These are phyloP conservation scores for Chenopodium berlandieri DNA, from an alignment of 148 eudicot species.

Conservation along the genomic window DNA sequence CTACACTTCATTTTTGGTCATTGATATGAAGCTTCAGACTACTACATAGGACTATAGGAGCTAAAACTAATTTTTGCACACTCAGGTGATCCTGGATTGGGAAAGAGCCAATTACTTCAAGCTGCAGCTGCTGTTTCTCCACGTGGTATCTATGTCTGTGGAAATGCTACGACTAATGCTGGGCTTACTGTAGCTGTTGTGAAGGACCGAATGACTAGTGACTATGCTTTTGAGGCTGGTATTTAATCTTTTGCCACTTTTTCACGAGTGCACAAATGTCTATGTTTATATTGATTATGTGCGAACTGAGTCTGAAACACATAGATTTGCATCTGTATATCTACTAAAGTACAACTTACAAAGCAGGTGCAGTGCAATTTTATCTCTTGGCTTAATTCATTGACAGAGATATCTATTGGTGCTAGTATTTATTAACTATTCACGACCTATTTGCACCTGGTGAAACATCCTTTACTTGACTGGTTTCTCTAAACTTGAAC, in stretches of 20 bases:
- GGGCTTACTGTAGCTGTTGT: slow-evolving; percentile 99
- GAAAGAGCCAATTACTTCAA: slow-evolving; percentile 95
- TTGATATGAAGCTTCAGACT: slow-evolving; percentile 7
- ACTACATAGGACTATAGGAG: not conserved
- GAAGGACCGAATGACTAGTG: slow-evolving; percentile 90
- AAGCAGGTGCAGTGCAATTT: slow-evolving; percentile 6
- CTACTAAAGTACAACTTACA: not conserved
- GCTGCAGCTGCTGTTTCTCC: slow-evolving; percentile 97
- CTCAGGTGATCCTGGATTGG: slow-evolving; percentile 98
- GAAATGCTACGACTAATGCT: slow-evolving; percentile 97
- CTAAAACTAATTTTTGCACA: not conserved
- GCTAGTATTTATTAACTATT: not conserved
- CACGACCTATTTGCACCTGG: not conserved
- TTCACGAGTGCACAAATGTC: slow-evolving; percentile 17
- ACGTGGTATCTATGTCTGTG: slow-evolving; percentile 97
- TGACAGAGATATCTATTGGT: not conserved
- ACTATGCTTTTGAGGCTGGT: slow-evolving; percentile 99
- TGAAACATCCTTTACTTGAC: slow-evolving; percentile 10
- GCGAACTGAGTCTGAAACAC: not conserved
- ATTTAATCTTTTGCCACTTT: slow-evolving; percentile 22
- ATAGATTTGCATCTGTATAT: not conserved
- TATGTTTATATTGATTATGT: not conserved
- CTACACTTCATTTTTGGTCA: not conserved
- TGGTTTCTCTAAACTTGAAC: slow-evolving; percentile 9
- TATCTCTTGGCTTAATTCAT: not conserved